phyloP scores from a whole-genome alignment of 2,329 filamentous ascomycete genomes.

The Verticillium zaregamsianum region DNA sequence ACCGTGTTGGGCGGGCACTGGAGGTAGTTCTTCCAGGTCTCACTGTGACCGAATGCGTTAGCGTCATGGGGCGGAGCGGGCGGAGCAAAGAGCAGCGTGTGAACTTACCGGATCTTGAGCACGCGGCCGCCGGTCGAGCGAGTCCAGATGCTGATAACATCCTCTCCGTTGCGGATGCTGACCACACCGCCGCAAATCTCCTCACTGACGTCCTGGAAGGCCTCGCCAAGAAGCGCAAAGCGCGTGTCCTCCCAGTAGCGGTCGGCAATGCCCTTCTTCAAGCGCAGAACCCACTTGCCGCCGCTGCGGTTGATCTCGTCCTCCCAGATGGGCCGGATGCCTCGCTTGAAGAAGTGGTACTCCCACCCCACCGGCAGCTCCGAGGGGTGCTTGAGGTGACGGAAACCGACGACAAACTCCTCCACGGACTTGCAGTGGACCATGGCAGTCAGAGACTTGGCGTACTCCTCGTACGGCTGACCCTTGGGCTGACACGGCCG shows the following conservation, averaged over 20 bases:
- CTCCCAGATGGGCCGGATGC: constrained; percentile 96
- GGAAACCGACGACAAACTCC: constrained; percentile 87
- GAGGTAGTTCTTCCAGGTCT: constrained; percentile 89
- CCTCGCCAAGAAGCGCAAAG: constrained; percentile 85
- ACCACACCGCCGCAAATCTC: constrained; percentile 94
- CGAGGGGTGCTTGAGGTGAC: constrained; percentile 86
- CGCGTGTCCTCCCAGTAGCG: constrained; percentile 96
- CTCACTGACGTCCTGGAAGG: constrained; percentile 87
- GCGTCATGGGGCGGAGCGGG: background rate
- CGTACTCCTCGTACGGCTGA: constrained; percentile 82
- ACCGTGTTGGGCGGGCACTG: constrained; percentile 83
- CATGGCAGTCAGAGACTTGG: constrained; percentile 89
- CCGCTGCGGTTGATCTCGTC: constrained; percentile 95
- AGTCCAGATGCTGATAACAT: constrained; percentile 97
- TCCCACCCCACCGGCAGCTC: constrained; percentile 87
- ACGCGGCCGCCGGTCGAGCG: constrained; percentile 89
- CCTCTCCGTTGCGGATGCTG: constrained; percentile 91
- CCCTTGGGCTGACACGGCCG: constrained; percentile 94
- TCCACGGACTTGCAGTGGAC: constrained; percentile 78
- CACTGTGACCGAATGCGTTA: constrained; percentile 46
- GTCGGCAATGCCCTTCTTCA: constrained; percentile 97
- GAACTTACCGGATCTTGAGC: constrained; percentile 84
- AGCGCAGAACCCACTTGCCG: constrained; percentile 93
- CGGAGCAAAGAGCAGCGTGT: constrained; percentile 5
- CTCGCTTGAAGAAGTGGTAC: constrained; percentile 97